phyloP scores from a whole-genome alignment of 345 rosid genomes.

The Linum tenue region DNA sequence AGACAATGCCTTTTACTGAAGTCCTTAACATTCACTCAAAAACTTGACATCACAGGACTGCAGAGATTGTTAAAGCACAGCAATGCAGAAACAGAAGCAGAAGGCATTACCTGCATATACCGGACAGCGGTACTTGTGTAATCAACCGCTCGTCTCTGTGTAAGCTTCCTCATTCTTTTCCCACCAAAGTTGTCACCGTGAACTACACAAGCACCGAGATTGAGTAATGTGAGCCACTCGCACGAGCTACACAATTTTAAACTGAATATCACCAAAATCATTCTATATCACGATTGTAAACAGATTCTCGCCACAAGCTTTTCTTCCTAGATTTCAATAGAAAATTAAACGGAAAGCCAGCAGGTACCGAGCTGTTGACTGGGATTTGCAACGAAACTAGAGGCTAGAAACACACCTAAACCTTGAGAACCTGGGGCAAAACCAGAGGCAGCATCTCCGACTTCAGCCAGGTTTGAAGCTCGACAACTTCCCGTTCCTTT shows the following conservation, averaged over 20 bases:
- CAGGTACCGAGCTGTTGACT: too few relatives aligned
- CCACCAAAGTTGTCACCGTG: conserved; percentile 67
- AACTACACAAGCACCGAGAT: conserved; percentile 24
- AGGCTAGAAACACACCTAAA: too few relatives aligned
- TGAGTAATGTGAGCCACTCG: neutral
- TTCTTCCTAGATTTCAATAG: too few relatives aligned
- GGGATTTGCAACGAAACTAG: too few relatives aligned
- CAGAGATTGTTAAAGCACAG: neutral
- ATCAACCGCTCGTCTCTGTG: conserved; percentile 94
- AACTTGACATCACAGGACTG: neutral
- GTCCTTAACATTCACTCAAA: neutral
- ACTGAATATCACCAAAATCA: too few relatives aligned
- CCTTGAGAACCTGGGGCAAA: too few relatives aligned
- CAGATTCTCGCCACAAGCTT: too few relatives aligned
- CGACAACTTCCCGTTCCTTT: too few relatives aligned
- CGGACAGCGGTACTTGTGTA: conserved; percentile 91
- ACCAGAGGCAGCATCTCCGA: too few relatives aligned
- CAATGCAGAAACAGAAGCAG: neutral
- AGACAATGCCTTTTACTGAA: neutral
- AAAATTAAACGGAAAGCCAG: too few relatives aligned
- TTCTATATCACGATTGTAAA: too few relatives aligned
- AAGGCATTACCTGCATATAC: conserved; percentile 56
- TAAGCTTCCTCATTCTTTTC: conserved; percentile 85
- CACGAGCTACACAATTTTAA: neutral
- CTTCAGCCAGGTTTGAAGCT: too few relatives aligned